Evolutionary conservation across 1,284 basidiomycete genomes (phyloP), one percentile per base, ranked within the genome.

Genomic region (Pyrrhoderma noxium): DNA sequence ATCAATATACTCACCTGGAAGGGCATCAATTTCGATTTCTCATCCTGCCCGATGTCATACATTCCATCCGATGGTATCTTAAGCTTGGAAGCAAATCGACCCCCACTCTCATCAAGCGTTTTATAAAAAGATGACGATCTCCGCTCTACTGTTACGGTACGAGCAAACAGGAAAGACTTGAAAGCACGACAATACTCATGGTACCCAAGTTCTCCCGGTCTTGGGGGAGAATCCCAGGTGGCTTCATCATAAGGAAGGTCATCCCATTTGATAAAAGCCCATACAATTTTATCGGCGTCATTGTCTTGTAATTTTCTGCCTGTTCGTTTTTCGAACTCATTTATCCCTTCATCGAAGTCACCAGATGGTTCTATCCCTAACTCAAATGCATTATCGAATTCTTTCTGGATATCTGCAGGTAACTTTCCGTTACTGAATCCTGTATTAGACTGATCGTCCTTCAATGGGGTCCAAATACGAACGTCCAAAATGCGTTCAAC

Each of bases 211-310:
- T 83, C 79, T 36, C 67, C 74, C 1, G 59, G 62, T n/a, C 71
- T 73, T 39, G 89, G 89, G 1, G 92, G 92, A 8, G 89, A 82
- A 65, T 94, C 93, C 88, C 89, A 94, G 8, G 87, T 86, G n/a
- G 89, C 90, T 89, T 58, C 13, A 47, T 93, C 89, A 58, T 97
- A 96, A 23, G 85, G 82, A 40, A 95, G 72, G 58, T 94, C 92
- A 35, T 84, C 74, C 91, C 93, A 97, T 66, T 96, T 97, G 58
- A 91, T 75, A 62, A 89, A 88, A 7, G 75, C 76, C 82, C 85
- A 89, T n/a, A 82, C 71, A 16, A 80, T 75, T 58, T 87, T 73
- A 1, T 75, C 66, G 43, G 69, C 64, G 4, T 63, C 65, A n/a
- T 92, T 66, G 18, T 63, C 61, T 25, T 67, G 51, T 40, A 40